Base-by-base conservation (phyloP, 192 early-diverging fungal species). In the Coemansia sp. region DNA sequence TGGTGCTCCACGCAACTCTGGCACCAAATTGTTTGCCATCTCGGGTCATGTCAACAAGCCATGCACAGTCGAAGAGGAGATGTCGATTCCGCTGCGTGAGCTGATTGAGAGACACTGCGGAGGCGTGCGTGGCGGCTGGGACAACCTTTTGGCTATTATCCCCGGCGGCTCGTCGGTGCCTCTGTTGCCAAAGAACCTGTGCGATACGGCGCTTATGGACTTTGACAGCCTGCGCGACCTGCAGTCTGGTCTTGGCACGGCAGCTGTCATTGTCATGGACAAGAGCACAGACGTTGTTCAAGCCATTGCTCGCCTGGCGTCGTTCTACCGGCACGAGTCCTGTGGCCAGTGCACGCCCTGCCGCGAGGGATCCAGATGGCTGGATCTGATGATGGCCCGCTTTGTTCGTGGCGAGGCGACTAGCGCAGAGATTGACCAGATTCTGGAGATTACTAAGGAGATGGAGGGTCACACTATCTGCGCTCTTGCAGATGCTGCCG, bases 391-490 rank as follows among this genome's bases (percentile, higher is more conserved):
- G 88, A 99, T 99, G 96, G 81, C 83, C 18, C 87, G 96, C 44
- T 95, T 99, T 74, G 93, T 94, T 62, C 77, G 79, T 10, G 96
- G 96, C 25, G 75, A 92, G 57, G 93, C 88, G 6, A 85, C 82
- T 12, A 64, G 80, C 13, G 80, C 84, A 23, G 96, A 99, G 71
- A 96, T 99, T 73, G 96, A 99, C 72, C 90, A 91, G 86, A 93
- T 99, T 41, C 84, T 91, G 64, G 95, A 97, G 80, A 80, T 99
- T 42, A 87, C 91, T 27, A 86, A 94, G 71, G 90, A 97, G 80
- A 99, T 99, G 80, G 96, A 99, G 75, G 96, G 96, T 23, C 96
- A 97, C 71, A 99, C 96, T n/a, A 99, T 99, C 69, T 99, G 96
- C 69, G 96, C 96, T 39, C 81, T 98, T 79, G 96, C 94, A 52